Evolutionary conservation across 495 filamentous ascomycete species (phyloP).

Genomic region (Neurospora terricola): DNA sequence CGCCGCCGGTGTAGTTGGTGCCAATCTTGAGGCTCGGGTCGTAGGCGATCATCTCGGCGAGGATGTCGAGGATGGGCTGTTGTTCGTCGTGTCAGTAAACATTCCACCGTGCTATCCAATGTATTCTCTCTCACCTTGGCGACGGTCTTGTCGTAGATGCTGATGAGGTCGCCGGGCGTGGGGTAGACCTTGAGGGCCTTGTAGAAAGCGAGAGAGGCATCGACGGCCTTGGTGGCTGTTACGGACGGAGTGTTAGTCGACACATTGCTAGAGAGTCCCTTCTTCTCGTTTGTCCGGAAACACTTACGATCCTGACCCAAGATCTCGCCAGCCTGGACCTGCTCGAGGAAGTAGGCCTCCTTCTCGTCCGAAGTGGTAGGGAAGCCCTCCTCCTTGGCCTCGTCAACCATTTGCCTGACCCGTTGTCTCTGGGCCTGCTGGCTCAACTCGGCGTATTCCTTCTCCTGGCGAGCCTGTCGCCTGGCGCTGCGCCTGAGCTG

Average conservation of each 20-base stretch:
- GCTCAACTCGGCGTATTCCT: slow-evolving; percentile 63
- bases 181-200: slow-evolving; percentile 98
- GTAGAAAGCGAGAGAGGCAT: slow-evolving; percentile 92
- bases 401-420: slow-evolving; percentile 61
- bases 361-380: slow-evolving; percentile 84
- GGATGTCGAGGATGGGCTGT: slow-evolving; percentile 81
- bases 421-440: slow-evolving; percentile 57
- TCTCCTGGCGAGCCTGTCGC: slow-evolving; percentile 60
- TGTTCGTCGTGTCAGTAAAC: neutral
- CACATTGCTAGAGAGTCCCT: neutral
- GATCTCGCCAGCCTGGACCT: slow-evolving; percentile 77
- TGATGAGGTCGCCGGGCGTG: slow-evolving; percentile 80
- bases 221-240: slow-evolving; percentile 59
- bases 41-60: slow-evolving; percentile 95
- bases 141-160: slow-evolving; percentile 96
- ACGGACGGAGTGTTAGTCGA: neutral
- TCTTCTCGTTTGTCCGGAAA: neutral
- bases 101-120: neutral
- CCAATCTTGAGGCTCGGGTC: slow-evolving; percentile 64
- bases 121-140: slow-evolving; percentile 52
- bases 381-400: slow-evolving; percentile 83
- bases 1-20: slow-evolving; percentile 29
- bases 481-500: slow-evolving; percentile 74
- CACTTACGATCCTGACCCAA: slow-evolving; percentile 47
- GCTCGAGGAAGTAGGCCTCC: slow-evolving; percentile 76